Percentiles rank a stretch among this genome's conserved stretches.
phyloP scores from a whole-genome alignment of 352 stramenopile genomes.

The Globisporangium orthogonon region DNA sequence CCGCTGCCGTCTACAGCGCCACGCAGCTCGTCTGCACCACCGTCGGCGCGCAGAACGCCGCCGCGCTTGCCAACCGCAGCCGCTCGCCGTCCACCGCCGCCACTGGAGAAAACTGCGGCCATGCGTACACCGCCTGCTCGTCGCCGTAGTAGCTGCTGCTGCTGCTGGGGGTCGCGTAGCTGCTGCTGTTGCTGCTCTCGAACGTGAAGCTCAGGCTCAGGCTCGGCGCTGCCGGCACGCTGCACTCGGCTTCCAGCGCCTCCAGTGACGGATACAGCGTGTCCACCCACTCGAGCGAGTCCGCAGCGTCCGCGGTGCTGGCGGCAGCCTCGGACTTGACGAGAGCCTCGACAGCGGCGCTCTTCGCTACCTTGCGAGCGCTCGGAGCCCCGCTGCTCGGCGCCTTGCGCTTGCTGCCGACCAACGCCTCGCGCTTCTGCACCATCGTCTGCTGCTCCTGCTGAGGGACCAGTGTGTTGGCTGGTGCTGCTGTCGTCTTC shows the following conservation, averaged over 20 bases:
- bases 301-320: not conserved
- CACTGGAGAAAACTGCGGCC: slow-evolving; percentile 7
- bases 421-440: slow-evolving; percentile 6
- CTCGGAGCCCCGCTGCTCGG: not conserved
- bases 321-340: slow-evolving; percentile 5
- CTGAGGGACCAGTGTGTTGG: not conserved
- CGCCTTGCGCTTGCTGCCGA: slow-evolving; percentile 9
- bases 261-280: slow-evolving; percentile 60
- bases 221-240: not conserved
- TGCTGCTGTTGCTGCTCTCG: not conserved
- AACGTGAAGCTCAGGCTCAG: slow-evolving; percentile 1
- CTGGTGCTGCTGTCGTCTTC: not conserved
- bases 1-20: slow-evolving; percentile 2
- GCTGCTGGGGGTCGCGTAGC: not conserved
- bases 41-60: slow-evolving; percentile 10
- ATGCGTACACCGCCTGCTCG: slow-evolving; percentile 8
- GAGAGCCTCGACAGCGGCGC: not conserved
- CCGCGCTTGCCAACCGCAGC: slow-evolving; percentile 1
- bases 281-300: slow-evolving; percentile 52
- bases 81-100: not conserved
- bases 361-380: slow-evolving; percentile 1
- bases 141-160: slow-evolving; percentile 1
- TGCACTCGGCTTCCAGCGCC: slow-evolving; percentile 15
- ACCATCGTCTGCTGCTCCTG: not conserved
- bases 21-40: slow-evolving; percentile 12